These are phyloP conservation scores for Dothidotthia symphoricarpi DNA, from an alignment of 2,329 filamentous ascomycete species.

Conservation along the genomic window DNA sequence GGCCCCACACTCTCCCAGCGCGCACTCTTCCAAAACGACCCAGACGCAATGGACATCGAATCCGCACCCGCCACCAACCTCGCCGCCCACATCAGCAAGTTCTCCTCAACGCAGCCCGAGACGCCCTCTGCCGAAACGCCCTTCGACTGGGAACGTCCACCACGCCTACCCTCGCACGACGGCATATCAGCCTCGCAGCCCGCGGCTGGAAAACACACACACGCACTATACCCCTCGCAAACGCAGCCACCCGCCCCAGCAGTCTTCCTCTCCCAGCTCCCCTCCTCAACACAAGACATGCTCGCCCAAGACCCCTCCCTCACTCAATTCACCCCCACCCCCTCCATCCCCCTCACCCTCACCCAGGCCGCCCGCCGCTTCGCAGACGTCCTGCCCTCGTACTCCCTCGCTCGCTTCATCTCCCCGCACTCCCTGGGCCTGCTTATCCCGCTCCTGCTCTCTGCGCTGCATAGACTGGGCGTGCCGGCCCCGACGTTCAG, in stretches of 20 bases:
- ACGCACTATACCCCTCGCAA: too few species aligned
- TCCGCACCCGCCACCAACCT: slow-evolving; percentile 33
- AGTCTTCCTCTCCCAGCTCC: slow-evolving; percentile 36
- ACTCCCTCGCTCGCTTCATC: slow-evolving; percentile 88
- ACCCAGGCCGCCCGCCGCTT: slow-evolving; percentile 89
- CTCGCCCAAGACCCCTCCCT: slow-evolving; percentile 82
- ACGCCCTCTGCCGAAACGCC: slow-evolving; percentile 69
- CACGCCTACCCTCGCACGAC: slow-evolving; percentile 42
- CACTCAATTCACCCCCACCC: slow-evolving; percentile 78
- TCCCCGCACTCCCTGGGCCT: slow-evolving; percentile 73
- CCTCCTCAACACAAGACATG: slow-evolving; percentile 51
- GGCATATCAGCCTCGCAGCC: slow-evolving; percentile 39
- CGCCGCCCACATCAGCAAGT: slow-evolving; percentile 44
- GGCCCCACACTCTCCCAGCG: slow-evolving; percentile 56
- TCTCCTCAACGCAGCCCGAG: slow-evolving; percentile 85
- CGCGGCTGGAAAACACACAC: slow-evolving; percentile 36
- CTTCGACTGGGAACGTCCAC: slow-evolving; percentile 86
- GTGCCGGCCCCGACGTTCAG: slow-evolving; percentile 62
- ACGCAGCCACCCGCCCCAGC: too few species aligned
- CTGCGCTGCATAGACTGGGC: slow-evolving; percentile 80
- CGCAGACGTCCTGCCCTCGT: slow-evolving; percentile 83
- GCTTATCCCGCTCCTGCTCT: slow-evolving; percentile 74
- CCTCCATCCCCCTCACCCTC: slow-evolving; percentile 74
- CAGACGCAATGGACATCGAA: slow-evolving; percentile 71
- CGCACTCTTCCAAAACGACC: slow-evolving; percentile 39